Percentiles rank a stretch among this genome's conserved stretches.
These are phyloP conservation scores for Coffea canephora DNA, from an alignment of 257 asterid species.

Conservation along the genomic window DNA sequence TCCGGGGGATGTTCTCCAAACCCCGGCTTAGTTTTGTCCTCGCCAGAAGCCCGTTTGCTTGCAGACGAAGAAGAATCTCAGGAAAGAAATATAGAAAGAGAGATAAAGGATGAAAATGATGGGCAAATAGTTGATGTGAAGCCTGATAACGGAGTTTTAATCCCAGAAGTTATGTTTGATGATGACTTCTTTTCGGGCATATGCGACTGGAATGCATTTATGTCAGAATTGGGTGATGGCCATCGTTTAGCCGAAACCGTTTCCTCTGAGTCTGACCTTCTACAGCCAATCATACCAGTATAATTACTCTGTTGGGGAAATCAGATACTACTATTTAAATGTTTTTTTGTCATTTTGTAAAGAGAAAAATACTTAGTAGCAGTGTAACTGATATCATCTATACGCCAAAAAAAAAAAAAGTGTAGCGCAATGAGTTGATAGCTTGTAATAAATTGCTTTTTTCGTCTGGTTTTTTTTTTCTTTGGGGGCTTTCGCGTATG, in stretches of 20 bases:
- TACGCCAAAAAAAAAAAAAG: not conserved
- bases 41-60: slow-evolving; percentile 18
- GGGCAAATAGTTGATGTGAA: not conserved
- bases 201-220: slow-evolving; percentile 50
- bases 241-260: not conserved
- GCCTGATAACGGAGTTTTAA: not conserved
- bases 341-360: not conserved
- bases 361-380: not conserved
- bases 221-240: slow-evolving; percentile 11
- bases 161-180: slow-evolving; percentile 34
- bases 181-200: slow-evolving; percentile 73
- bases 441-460: not conserved
- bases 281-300: slow-evolving; percentile 1
- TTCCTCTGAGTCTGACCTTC: not conserved
- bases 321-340: too few species aligned
- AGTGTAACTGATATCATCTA: not conserved
- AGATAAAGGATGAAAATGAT: slow-evolving; percentile 2
- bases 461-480: not conserved
- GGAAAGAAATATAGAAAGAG: slow-evolving; percentile 27
- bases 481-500: not conserved
- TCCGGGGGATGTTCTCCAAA: slow-evolving; percentile 13
- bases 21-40: slow-evolving; percentile 5
- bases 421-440: not conserved
- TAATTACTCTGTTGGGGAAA: not conserved
- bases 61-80: slow-evolving; percentile 4